phyloP scores from a whole-genome alignment of 2,329 filamentous ascomycete genomes.

The Neodidymelliopsis sp. region DNA sequence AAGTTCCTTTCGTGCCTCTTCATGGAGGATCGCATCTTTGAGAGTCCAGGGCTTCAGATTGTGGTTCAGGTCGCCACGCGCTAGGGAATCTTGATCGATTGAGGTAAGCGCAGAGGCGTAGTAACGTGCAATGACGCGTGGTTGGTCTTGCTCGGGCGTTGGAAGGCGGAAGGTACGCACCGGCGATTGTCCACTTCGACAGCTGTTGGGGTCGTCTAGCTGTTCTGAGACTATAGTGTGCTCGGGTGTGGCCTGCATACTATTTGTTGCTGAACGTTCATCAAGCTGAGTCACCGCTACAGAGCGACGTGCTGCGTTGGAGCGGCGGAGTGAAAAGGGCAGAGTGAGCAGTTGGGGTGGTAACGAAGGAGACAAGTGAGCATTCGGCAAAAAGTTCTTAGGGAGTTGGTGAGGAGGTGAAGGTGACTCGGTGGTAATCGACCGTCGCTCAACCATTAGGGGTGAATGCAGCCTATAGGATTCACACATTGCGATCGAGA shows the following conservation, averaged over 20 bases:
- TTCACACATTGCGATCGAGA: neutral
- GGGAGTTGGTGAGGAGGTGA: neutral
- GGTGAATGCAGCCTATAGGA: neutral
- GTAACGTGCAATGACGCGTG: constrained; percentile 21
- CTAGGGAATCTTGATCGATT: constrained; percentile 27
- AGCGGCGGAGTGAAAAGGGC: neutral
- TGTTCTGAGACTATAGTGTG: neutral
- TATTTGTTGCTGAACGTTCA: neutral
- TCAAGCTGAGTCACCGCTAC: neutral
- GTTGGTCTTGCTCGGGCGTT: neutral
- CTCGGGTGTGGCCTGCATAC: neutral
- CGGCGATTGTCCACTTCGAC: neutral
- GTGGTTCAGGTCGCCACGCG: constrained; percentile 25
- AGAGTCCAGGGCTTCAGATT: constrained; percentile 28
- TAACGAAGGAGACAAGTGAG: neutral
- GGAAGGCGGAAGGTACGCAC: neutral
- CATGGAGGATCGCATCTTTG: constrained; percentile 16
- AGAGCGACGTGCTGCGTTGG: neutral
- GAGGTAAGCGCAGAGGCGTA: constrained; percentile 28
- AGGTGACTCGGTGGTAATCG: neutral
- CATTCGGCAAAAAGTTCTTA: neutral
- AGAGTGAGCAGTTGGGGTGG: neutral
- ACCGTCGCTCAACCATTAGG: neutral
- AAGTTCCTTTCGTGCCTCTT: constrained; percentile 19
- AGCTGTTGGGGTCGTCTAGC: neutral